Conservation (phyloP, 495 filamentous ascomycete genomes). For the Daldinia grandis region DNA sequence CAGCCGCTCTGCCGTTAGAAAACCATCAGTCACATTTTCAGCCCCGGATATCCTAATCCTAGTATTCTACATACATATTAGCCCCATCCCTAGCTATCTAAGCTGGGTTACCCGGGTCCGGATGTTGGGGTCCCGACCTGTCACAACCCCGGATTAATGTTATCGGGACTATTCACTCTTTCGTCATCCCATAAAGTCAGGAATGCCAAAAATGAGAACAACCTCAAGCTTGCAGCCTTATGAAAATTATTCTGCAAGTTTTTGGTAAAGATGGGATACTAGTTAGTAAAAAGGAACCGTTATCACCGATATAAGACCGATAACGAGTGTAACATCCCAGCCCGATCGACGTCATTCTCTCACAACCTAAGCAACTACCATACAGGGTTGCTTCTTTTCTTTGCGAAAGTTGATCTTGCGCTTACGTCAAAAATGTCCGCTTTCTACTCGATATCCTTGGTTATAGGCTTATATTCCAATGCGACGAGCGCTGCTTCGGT, state of each 20-base stretch:
- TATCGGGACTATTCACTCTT: neutral
- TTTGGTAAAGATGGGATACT: neutral
- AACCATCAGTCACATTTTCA: neutral
- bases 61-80: neutral
- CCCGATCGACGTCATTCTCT: constrained; percentile 34
- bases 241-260: neutral
- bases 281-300: neutral
- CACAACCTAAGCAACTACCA: constrained; percentile 3
- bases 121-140: neutral
- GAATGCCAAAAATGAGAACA: neutral
- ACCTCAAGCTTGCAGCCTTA: neutral
- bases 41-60: neutral
- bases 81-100: neutral
- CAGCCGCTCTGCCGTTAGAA: neutral
- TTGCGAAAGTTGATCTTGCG: constrained; percentile 11
- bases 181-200: neutral
- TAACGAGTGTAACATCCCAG: constrained; percentile 13
- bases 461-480: neutral
- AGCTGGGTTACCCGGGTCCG: neutral
- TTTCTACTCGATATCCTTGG: constrained; percentile 17
- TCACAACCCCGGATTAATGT: neutral
- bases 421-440: constrained; percentile 36
- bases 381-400: constrained; percentile 22
- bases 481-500: constrained; percentile 3
- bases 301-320: constrained; percentile 42